These are phyloP conservation scores for Pichia gijzeniarum DNA, from an alignment of 805 yeast genomes.

Conservation along the genomic window DNA sequence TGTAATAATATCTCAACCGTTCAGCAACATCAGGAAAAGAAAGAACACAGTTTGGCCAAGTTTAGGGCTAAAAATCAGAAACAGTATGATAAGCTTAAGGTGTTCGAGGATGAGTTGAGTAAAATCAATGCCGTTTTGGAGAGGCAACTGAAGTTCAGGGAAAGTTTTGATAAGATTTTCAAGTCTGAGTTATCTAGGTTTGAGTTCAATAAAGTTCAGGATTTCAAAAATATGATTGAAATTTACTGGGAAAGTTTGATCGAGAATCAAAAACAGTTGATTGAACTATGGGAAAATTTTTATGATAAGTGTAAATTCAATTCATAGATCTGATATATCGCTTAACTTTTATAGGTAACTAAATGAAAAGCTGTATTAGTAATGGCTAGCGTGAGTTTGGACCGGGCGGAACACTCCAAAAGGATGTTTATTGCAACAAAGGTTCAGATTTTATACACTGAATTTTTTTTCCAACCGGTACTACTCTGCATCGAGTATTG, in stretches of 20 bases:
- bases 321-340: not conserved
- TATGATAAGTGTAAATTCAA: slow-evolving; percentile 46
- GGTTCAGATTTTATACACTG: too few relatives aligned
- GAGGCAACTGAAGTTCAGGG: slow-evolving; percentile 52
- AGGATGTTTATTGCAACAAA: too few relatives aligned
- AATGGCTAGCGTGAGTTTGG: too few relatives aligned
- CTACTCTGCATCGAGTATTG: too few relatives aligned
- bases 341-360: not conserved
- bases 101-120: slow-evolving; percentile 53
- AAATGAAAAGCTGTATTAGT: too few relatives aligned
- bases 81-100: slow-evolving; percentile 57
- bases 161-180: slow-evolving; percentile 57
- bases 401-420: too few relatives aligned
- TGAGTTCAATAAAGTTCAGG: slow-evolving; percentile 70
- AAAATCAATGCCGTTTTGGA: slow-evolving; percentile 47
- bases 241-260: slow-evolving; percentile 84
- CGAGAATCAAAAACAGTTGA: slow-evolving; percentile 88
- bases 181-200: slow-evolving; percentile 61
- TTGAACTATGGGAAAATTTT: slow-evolving; percentile 84
- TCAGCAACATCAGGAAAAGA: slow-evolving; percentile 37
- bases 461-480: too few relatives aligned
- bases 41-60: slow-evolving; percentile 39
- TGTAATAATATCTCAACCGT: slow-evolving; percentile 41
- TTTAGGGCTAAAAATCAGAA: slow-evolving; percentile 37
- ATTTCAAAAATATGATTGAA: slow-evolving; percentile 84